These are phyloP conservation scores for Fusarium sp. DNA, from an alignment of 2,329 filamentous ascomycete genomes.

Conservation along the genomic window DNA sequence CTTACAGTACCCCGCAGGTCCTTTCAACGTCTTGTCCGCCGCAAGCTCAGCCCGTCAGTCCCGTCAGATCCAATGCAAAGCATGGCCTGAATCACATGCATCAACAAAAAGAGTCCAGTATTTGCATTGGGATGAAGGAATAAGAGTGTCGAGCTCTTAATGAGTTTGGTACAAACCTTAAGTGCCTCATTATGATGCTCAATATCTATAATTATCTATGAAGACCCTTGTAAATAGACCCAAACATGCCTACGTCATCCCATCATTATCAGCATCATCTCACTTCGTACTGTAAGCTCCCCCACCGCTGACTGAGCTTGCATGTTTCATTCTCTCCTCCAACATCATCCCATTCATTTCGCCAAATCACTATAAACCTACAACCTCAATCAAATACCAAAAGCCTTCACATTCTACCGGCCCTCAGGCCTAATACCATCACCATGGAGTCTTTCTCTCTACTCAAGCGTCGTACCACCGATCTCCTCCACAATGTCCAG, in stretches of 20 bases:
- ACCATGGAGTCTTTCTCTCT: slow-evolving; percentile 63
- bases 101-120: slow-evolving; percentile 5
- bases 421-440: slow-evolving; percentile 25
- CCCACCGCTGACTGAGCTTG: slow-evolving; percentile 34
- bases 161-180: background rate
- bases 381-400: background rate
- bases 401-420: slow-evolving; percentile 9
- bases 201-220: slow-evolving; percentile 14
- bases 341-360: slow-evolving; percentile 24
- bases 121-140: background rate
- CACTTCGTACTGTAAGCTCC: slow-evolving; percentile 38
- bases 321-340: slow-evolving; percentile 19
- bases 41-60: background rate
- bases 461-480: slow-evolving; percentile 67
- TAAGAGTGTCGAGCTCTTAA: background rate
- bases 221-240: slow-evolving; percentile 22
- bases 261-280: slow-evolving; percentile 32
- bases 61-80: background rate
- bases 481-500: slow-evolving; percentile 64
- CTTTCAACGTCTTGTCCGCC: slow-evolving; percentile 12
- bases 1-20: slow-evolving; percentile 31
- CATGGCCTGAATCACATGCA: slow-evolving; percentile 20
- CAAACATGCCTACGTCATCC: slow-evolving; percentile 39
- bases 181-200: background rate
- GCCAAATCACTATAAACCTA: background rate